phyloP scores from a whole-genome alignment of 2,329 filamentous ascomycete species.

The Aspergillus ustus region DNA sequence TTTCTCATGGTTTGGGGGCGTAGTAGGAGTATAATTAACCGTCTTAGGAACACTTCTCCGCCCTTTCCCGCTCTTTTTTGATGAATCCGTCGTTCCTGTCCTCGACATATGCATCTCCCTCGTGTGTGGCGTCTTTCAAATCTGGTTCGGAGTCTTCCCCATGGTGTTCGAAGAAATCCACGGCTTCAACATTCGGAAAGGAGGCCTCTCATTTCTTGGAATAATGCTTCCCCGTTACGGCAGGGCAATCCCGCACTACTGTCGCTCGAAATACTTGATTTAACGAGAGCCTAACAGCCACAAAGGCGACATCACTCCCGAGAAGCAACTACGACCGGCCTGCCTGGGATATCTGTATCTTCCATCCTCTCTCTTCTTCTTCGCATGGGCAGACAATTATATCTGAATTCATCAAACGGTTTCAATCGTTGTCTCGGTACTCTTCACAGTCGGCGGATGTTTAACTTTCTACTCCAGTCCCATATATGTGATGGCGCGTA shows the following conservation, averaged over 20 bases:
- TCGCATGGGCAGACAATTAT: no score
- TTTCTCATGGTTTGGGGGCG: no score
- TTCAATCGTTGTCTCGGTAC: no score
- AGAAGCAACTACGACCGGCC: constrained; percentile 64
- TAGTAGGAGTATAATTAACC: background rate
- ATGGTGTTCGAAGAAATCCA: constrained; percentile 30
- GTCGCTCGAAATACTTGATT: constrained; percentile 34
- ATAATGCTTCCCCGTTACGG: constrained; percentile 37
- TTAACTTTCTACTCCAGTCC: no score
- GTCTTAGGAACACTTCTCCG: constrained; percentile 25
- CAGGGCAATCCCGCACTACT: constrained; percentile 44
- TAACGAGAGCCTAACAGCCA: constrained; percentile 21
- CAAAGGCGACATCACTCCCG: constrained; percentile 29
- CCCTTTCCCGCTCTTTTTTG: constrained; percentile 57
- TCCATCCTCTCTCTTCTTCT: constrained; percentile 70
- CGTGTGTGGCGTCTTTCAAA: constrained; percentile 34
- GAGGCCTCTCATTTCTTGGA: constrained; percentile 29
- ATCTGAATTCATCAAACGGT: no score
- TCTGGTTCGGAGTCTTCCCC: constrained; percentile 55
- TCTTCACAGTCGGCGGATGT: no score
- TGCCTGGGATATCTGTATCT: constrained; percentile 63
- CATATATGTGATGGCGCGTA: no score
- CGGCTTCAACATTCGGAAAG: constrained; percentile 41
- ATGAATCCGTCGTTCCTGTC: constrained; percentile 40
- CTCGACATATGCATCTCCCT: constrained; percentile 31